These are phyloP conservation scores for Sequoia sempervirens DNA, from an alignment of 75 land plant genomes.

Conservation along the genomic window DNA sequence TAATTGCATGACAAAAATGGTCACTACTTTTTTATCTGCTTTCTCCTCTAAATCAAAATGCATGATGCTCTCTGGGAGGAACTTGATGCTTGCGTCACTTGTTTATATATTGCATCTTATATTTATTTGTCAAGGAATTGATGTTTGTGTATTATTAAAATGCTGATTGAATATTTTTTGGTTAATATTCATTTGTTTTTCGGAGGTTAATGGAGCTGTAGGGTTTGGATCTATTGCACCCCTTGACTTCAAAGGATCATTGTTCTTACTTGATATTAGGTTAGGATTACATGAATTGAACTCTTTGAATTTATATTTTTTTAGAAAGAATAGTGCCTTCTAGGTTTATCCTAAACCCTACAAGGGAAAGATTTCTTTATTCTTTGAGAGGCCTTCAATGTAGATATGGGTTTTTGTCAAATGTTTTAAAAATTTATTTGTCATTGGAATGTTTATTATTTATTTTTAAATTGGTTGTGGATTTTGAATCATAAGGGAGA, in stretches of 20 bases:
- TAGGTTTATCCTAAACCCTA: conserved; percentile 7
- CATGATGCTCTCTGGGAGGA: too few species aligned
- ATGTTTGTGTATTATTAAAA: background rate
- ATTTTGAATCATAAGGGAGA: too few species aligned
- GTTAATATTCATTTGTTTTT: background rate
- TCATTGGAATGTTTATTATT: background rate
- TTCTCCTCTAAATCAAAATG: too few species aligned
- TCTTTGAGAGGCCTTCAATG: background rate
- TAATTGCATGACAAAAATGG: too few species aligned
- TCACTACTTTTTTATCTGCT: too few species aligned
- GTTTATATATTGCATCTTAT: too few species aligned
- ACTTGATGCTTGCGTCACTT: too few species aligned
- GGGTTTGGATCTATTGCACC: background rate
- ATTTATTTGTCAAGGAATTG: too few species aligned
- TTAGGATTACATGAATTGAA: background rate
- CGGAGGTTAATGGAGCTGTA: background rate
- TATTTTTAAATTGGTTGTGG: too few species aligned
- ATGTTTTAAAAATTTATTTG: conserved; percentile 61
- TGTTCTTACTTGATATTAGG: background rate
- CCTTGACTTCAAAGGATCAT: background rate
- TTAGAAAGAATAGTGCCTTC: conserved; percentile 10
- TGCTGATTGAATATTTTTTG: background rate
- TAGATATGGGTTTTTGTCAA: conserved; percentile 12
- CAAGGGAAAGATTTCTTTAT: background rate
- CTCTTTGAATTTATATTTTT: too few species aligned